Evolutionary conservation across 768 basidiomycete genomes (phyloP).

Genomic region (Harrya chromipes): DNA sequence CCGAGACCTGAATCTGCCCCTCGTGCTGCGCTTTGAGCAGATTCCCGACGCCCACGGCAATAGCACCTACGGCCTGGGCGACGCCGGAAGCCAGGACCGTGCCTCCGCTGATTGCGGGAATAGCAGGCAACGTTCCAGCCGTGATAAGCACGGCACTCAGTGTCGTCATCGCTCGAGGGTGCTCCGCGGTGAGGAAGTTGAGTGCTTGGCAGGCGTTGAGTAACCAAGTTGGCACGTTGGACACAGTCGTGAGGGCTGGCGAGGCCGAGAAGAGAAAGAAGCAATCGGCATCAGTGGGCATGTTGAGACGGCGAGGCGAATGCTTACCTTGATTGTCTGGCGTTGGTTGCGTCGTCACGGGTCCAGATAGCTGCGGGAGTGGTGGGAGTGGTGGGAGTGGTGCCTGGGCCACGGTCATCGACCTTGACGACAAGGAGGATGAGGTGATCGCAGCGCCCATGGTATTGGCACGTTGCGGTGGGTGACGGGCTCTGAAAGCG

Average conservation of each 20-base stretch:
- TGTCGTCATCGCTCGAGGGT: constrained; percentile 72
- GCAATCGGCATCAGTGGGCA: not conserved
- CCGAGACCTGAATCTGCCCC: constrained; percentile 30
- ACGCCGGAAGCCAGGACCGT: constrained; percentile 70
- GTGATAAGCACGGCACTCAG: constrained; percentile 78
- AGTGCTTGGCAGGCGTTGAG: constrained; percentile 74
- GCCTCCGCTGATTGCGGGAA: constrained; percentile 70
- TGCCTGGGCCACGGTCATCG: constrained; percentile 4
- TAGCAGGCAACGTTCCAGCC: constrained; percentile 68
- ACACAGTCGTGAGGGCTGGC: constrained; percentile 40
- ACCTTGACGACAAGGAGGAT: not conserved
- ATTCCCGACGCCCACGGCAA: constrained; percentile 71
- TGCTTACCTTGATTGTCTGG: constrained; percentile 18
- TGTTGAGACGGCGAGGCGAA: no score
- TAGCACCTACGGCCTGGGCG: constrained; percentile 75
- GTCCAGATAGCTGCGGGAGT: constrained; percentile 9
- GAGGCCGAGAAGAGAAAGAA: not conserved
- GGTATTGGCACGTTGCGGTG: constrained; percentile 30
- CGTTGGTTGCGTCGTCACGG: constrained; percentile 11
- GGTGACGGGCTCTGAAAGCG: constrained; percentile 26
- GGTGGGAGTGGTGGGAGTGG: constrained; percentile 15
- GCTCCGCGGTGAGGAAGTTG: constrained; percentile 69
- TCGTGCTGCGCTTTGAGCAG: constrained; percentile 50
- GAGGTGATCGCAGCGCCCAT: constrained; percentile 24
- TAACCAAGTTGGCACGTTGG: constrained; percentile 72